A percentile compares a stretch with the other conserved stretches of the same genome.
Conservation (phyloP, 1,284 basidiomycete genomes). For the Ganoderma sinense region DNA sequence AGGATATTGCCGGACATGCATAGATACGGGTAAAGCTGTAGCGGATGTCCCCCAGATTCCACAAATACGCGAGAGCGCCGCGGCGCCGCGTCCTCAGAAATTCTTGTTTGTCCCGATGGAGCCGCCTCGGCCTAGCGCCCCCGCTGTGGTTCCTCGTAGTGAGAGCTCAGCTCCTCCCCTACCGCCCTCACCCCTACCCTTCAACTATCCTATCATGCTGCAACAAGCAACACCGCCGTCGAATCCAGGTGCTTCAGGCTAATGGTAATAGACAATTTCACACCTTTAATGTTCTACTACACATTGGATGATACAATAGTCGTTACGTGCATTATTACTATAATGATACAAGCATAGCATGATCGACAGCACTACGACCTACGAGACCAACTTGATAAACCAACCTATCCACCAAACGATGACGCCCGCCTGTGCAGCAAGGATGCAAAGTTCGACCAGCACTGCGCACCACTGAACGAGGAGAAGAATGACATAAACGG, state of each 20-base stretch:
- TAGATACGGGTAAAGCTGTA: slow-evolving; percentile 50
- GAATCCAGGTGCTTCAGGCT: neutral
- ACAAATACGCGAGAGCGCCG: neutral
- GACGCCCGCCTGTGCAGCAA: slow-evolving; percentile 62
- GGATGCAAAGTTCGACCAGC: slow-evolving; percentile 57
- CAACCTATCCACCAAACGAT: slow-evolving; percentile 77
- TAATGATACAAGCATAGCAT: slow-evolving; percentile 33
- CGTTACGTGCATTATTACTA: slow-evolving; percentile 15
- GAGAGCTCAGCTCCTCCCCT: neutral
- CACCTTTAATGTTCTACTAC: neutral
- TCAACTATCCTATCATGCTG: too few relatives aligned
- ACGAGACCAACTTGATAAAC: slow-evolving; percentile 59
- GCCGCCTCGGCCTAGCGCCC: neutral
- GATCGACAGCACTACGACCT: slow-evolving; percentile 40
- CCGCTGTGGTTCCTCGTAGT: neutral
- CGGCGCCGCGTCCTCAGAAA: neutral
- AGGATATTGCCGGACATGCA: slow-evolving; percentile 57
- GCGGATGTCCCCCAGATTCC: slow-evolving; percentile 27
- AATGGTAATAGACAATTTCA: neutral
- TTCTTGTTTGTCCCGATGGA: neutral
- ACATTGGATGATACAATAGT: slow-evolving; percentile 22
- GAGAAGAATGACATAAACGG: slow-evolving; percentile 65
- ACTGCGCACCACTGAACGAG: slow-evolving; percentile 71
- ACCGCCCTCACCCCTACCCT: neutral
- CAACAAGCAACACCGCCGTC: neutral